A percentile compares a stretch with the other conserved stretches of the same genome.
These are phyloP conservation scores for Cucumis cinereus DNA, from an alignment of 306 rosid genomes.

Conservation along the genomic window DNA sequence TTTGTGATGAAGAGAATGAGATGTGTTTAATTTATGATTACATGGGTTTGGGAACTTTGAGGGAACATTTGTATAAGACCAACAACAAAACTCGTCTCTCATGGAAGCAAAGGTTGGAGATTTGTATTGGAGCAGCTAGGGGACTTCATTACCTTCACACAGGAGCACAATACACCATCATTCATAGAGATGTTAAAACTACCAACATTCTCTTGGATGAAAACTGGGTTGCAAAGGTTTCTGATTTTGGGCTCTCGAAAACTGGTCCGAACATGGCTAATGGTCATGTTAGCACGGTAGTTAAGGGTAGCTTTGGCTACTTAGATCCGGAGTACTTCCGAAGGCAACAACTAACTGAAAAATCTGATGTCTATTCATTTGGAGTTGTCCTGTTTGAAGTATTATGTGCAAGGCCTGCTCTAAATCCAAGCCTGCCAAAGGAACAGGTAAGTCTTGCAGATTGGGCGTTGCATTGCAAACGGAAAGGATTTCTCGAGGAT, in stretches of 20 bases:
- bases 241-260: constrained; percentile 42
- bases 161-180: constrained; percentile 40
- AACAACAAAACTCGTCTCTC: constrained; percentile 32
- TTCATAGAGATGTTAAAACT: constrained; percentile 43
- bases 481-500: constrained; percentile 29
- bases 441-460: constrained; percentile 47
- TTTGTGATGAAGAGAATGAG: constrained; percentile 39
- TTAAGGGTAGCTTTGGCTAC: constrained; percentile 44
- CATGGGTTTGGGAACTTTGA: constrained; percentile 32
- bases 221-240: constrained; percentile 42
- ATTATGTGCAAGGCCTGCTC: constrained; percentile 37
- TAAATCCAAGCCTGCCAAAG: constrained; percentile 33
- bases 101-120: constrained; percentile 40
- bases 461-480: constrained; percentile 37
- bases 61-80: constrained; percentile 39
- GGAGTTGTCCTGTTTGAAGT: constrained; percentile 44
- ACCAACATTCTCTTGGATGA: constrained; percentile 48
- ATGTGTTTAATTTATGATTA: constrained; percentile 43
- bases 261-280: constrained; percentile 35
- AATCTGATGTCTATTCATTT: constrained; percentile 41
- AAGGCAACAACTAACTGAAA: constrained; percentile 40
- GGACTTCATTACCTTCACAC: constrained; percentile 53
- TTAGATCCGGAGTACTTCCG: constrained; percentile 40
- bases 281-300: constrained; percentile 44
- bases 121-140: constrained; percentile 48